A percentile compares a stretch with the other conserved stretches of the same genome.
Conservation (phyloP, 2,329 filamentous ascomycete species). For the Cladorrhinum sp. region DNA sequence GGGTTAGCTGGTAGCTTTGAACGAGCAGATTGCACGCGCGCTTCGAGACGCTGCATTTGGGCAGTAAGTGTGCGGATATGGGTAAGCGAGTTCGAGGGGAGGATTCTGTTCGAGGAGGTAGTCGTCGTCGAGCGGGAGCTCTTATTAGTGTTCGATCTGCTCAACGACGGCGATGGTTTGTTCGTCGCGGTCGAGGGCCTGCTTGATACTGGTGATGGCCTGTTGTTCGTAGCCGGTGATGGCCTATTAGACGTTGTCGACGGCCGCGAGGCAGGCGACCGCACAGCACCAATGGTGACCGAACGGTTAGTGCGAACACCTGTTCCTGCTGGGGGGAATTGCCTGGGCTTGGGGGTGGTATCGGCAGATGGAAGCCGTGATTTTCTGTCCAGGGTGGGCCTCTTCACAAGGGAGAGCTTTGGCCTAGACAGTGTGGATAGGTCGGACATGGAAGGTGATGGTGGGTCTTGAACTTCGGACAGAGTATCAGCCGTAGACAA, state of each 20-base stretch:
- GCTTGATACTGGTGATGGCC: constrained; percentile 31
- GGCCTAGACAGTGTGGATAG: constrained; percentile 57
- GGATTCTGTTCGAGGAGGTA: constrained; percentile 48
- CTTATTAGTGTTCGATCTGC: constrained; percentile 38
- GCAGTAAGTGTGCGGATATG: constrained; percentile 93
- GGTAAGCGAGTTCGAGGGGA: constrained; percentile 69
- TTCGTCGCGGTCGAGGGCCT: neutral
- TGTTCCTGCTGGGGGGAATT: constrained; percentile 36
- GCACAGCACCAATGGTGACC: constrained; percentile 45
- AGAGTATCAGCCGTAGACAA: constrained; percentile 55
- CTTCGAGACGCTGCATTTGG: constrained; percentile 95
- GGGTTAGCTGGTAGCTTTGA: constrained; percentile 90
- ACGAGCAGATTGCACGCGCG: constrained; percentile 83
- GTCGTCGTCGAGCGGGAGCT: constrained; percentile 32
- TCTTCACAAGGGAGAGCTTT: constrained; percentile 36
- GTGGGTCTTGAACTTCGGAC: constrained; percentile 74
- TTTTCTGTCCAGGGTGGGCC: constrained; percentile 47
- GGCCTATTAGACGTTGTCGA: constrained; percentile 38
- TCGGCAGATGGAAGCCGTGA: constrained; percentile 56
- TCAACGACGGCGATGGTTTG: constrained; percentile 35
- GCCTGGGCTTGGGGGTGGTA: constrained; percentile 52
- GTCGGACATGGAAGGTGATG: constrained; percentile 92
- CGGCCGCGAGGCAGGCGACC: constrained; percentile 38
- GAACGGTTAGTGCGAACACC: constrained; percentile 36
- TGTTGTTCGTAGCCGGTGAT: constrained; percentile 40